Evolutionary conservation across 441 rosid species (phyloP).

Genomic region (Corymbia calophylla): DNA sequence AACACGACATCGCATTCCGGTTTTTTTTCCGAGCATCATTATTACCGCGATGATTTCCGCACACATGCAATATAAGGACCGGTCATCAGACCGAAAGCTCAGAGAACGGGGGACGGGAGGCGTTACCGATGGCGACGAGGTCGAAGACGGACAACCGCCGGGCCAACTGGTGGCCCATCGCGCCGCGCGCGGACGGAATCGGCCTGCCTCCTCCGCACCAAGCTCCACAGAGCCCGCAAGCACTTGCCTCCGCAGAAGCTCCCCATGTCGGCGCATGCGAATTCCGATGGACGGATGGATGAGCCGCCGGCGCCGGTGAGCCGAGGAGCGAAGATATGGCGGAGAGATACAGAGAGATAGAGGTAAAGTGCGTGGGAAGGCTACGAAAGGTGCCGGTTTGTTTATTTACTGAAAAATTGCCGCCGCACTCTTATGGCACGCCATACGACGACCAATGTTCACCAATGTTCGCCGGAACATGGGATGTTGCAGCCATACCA

Average conservation of each 20-base stretch:
- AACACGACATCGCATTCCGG: too few species aligned
- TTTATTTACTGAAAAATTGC: too few species aligned
- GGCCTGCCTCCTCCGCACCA: constrained; percentile 84
- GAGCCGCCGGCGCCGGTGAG: background rate
- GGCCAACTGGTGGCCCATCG: constrained; percentile 48
- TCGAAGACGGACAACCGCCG: constrained; percentile 68
- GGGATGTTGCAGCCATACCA: too few species aligned
- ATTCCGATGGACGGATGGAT: background rate
- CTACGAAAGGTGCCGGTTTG: too few species aligned
- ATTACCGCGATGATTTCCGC: too few species aligned
- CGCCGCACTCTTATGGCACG: too few species aligned
- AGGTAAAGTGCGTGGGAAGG: too few species aligned
- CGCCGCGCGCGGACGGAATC: constrained; percentile 36
- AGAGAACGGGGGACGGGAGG: background rate
- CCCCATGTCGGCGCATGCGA: background rate
- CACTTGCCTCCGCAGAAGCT: background rate
- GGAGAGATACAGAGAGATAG: background rate
- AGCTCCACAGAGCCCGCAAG: constrained; percentile 25
- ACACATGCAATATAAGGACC: too few species aligned
- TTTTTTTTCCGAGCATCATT: too few species aligned
- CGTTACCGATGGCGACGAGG: constrained; percentile 80
- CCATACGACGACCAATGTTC: too few species aligned
- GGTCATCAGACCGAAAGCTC: background rate
- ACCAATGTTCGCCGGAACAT: too few species aligned
- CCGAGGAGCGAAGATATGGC: background rate